Evolutionary conservation across 371 early-diverging fungal species (phyloP).

Genomic region (Mortierella polycephala): DNA sequence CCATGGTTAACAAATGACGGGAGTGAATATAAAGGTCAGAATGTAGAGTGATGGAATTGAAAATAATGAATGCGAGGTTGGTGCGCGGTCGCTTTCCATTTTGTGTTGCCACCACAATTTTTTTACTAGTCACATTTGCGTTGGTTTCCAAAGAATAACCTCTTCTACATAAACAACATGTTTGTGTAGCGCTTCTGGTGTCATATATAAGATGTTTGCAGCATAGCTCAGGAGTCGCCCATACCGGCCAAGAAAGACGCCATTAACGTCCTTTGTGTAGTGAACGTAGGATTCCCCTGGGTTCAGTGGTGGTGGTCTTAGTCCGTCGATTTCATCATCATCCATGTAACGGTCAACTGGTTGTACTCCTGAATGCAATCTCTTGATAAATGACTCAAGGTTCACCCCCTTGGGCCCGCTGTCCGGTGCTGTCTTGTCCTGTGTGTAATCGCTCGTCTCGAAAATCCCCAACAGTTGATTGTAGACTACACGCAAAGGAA

Average conservation of each 20-base stretch:
- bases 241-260: constrained; percentile 24
- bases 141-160: not conserved
- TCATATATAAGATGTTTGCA: constrained; percentile 14
- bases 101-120: too few relatives aligned
- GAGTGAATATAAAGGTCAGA: too few relatives aligned
- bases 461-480: not conserved
- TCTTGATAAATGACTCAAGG: constrained; percentile 27
- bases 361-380: constrained; percentile 11
- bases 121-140: too few relatives aligned
- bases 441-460: constrained; percentile 11
- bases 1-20: too few relatives aligned
- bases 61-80: too few relatives aligned
- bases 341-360: not conserved
- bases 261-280: constrained; percentile 11
- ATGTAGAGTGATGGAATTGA: too few relatives aligned
- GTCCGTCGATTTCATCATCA: not conserved
- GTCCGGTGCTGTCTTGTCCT: not conserved
- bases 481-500: not conserved
- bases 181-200: constrained; percentile 6
- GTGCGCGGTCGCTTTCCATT: too few relatives aligned
- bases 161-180: constrained; percentile 11
- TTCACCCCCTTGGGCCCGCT: not conserved
- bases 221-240: constrained; percentile 30
- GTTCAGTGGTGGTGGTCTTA: constrained; percentile 14
- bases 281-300: constrained; percentile 33